Evolutionary conservation across 495 filamentous ascomycete genomes (phyloP), one percentile per base, ranked within the genome.

Genomic region (Aspergillus incahuasiensis): DNA sequence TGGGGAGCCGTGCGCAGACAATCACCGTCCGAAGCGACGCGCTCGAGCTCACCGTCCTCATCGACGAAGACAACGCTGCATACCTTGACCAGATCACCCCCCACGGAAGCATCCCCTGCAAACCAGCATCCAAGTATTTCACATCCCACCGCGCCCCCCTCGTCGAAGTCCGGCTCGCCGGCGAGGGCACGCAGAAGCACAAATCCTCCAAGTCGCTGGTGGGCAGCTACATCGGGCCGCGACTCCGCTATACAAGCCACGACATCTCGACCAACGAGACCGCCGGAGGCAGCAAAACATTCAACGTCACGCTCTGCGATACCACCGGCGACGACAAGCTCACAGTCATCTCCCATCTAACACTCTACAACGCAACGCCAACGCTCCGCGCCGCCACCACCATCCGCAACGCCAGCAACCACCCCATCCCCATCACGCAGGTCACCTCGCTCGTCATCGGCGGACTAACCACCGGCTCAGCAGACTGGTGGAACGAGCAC

Each of bases 401-500:
- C 2, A 50, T 64, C 25, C 47, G 41, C 16, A 64, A 64, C 30
- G 34, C 56, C 1, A 34, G 50, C 18, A 34, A 40, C 19, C 11
- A 16, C 9, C 38, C 58, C 3, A 24, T 61, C 6, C 41, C 58
- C 16, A 50, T 64, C 9, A 56, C 54, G 11, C 58, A 62, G 21
- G 13, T 63, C 0, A 59, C 52, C 5, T 64, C 64, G 1, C 56
- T 67, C 9, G 54, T 57, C 1, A 11, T 67, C 18, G 56, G 64
- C 6, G 61, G 61, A 2, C 45, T 63, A 24, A 58, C 56, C 5
- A 57, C 48, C 15, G 56, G 56, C 7, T 60, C 58, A 1, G 20
- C 42, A 21, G 20, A 58, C 20, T 67, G 61, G 56, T 67, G 56
- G 58, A 8, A 25, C 7, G 57, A 60, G 32, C 63, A 61, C 35